Conservation (phyloP, 192 early-diverging fungal species). For the Phycomyces blakesleeanus region DNA sequence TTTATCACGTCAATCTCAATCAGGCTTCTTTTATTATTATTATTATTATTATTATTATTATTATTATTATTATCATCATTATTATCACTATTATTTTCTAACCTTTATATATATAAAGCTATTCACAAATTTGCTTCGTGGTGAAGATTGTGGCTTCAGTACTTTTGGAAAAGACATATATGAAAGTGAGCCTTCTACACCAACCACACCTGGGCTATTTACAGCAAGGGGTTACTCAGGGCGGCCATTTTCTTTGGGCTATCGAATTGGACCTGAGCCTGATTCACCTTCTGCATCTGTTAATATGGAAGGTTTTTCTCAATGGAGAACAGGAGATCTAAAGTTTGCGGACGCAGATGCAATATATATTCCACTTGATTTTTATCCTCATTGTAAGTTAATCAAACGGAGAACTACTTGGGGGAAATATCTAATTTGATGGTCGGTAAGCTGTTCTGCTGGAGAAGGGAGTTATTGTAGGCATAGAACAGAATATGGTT, state of each 20-base stretch:
- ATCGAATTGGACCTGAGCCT: conserved; percentile 14
- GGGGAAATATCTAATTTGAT: neutral
- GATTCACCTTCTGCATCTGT: conserved; percentile 10
- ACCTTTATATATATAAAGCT: conserved; percentile 15
- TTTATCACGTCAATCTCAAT: neutral
- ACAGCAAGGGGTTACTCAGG: neutral
- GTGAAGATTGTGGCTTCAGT: conserved; percentile 15
- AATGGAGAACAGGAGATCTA: conserved; percentile 22
- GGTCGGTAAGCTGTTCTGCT: conserved; percentile 57
- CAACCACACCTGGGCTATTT: conserved; percentile 16
- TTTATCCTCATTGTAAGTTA: conserved; percentile 71
- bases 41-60: neutral
- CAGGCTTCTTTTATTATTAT: neutral
- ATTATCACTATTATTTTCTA: neutral
- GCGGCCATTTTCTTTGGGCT: conserved; percentile 21
- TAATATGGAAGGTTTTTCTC: conserved; percentile 18
- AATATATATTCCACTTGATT: conserved; percentile 62
- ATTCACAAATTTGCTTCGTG: conserved; percentile 26
- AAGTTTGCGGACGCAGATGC: conserved; percentile 26
- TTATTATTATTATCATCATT: neutral
- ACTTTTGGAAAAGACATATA: conserved; percentile 2
- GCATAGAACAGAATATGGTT: conserved; percentile 66
- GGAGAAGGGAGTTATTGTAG: conserved; percentile 68
- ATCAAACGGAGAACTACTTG: neutral
- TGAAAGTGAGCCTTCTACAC: conserved; percentile 27